These are phyloP conservation scores for Talaromyces wortmannii DNA, from an alignment of 495 filamentous ascomycete species.

Conservation along the genomic window DNA sequence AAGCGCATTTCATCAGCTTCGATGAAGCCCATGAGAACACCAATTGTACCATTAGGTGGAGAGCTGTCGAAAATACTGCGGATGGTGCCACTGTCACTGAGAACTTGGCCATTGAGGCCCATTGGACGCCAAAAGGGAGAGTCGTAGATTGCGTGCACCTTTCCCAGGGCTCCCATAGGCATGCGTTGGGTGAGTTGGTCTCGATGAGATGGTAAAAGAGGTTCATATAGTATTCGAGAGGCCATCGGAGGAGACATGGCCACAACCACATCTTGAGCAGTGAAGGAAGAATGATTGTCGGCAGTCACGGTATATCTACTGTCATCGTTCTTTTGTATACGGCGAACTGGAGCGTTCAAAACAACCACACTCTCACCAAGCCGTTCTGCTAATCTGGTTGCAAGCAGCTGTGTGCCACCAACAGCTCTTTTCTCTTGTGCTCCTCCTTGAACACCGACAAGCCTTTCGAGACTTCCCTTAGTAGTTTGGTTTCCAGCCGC, in stretches of 20 bases:
- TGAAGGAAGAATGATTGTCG: not conserved
- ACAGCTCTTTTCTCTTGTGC: slow-evolving; percentile 13
- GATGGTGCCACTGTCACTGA: slow-evolving; percentile 10
- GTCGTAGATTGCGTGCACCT: slow-evolving; percentile 16
- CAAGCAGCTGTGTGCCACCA: slow-evolving; percentile 12
- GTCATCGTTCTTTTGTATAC: slow-evolving; percentile 1
- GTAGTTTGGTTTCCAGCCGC: no score
- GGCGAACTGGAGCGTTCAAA: slow-evolving; percentile 5
- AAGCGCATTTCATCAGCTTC: slow-evolving; percentile 14
- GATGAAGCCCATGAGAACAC: slow-evolving; percentile 19
- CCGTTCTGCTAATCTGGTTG: slow-evolving; percentile 7
- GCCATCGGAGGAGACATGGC: slow-evolving; percentile 12
- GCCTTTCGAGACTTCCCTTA: no score
- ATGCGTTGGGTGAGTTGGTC: slow-evolving; percentile 15
- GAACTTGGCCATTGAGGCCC: slow-evolving; percentile 11
- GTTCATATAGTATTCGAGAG: slow-evolving; percentile 7
- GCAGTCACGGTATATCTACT: slow-evolving; percentile 2
- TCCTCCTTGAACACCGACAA: not conserved
- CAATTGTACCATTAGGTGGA: slow-evolving; percentile 10
- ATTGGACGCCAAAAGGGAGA: slow-evolving; percentile 16
- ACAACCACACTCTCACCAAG: slow-evolving; percentile 6
- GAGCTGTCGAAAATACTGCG: slow-evolving; percentile 14
- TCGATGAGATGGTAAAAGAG: slow-evolving; percentile 10
- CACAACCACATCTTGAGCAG: slow-evolving; percentile 9
- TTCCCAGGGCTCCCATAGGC: slow-evolving; percentile 16